Evolutionary conservation across 2,329 filamentous ascomycete species (phyloP).

Genomic region (Diaporthe caulivora): DNA sequence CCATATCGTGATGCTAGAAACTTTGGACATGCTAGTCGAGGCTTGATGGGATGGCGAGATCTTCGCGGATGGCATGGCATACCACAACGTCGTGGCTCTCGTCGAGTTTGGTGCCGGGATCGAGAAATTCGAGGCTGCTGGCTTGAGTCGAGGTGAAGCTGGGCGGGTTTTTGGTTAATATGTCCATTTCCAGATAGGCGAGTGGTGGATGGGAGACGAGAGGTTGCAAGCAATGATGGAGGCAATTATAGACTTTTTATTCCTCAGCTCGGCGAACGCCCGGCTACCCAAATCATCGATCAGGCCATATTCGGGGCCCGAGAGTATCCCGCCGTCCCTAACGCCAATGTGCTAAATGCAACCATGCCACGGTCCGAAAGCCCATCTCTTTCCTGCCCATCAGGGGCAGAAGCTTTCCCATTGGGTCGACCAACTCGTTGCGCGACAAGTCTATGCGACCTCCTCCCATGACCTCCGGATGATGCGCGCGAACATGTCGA

Average conservation of each 20-base stretch:
- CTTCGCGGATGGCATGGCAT: not conserved
- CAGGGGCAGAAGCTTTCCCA: not conserved
- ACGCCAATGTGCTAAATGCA: conserved; percentile 36
- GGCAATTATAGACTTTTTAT: conserved; percentile 33
- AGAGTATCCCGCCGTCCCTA: conserved; percentile 30
- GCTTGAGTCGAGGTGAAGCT: too few relatives aligned
- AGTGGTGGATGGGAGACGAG: too few relatives aligned
- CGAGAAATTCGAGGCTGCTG: not conserved
- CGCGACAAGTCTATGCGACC: conserved; percentile 64
- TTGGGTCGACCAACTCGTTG: not conserved
- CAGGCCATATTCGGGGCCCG: conserved; percentile 28
- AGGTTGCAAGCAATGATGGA: not conserved
- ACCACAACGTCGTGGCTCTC: not conserved
- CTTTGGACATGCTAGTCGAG: not conserved
- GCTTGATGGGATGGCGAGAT: not conserved
- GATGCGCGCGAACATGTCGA: conserved; percentile 86
- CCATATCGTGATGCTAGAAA: not conserved
- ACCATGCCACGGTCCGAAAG: conserved; percentile 32
- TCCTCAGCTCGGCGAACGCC: conserved; percentile 36
- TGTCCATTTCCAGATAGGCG: not conserved
- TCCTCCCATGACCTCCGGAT: conserved; percentile 90
- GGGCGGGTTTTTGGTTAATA: not conserved
- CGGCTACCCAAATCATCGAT: conserved; percentile 35
- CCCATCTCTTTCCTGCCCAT: conserved; percentile 1
- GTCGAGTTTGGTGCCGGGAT: not conserved